Conservation (phyloP, 768 basidiomycete genomes). For the Tremella mesenterica region DNA sequence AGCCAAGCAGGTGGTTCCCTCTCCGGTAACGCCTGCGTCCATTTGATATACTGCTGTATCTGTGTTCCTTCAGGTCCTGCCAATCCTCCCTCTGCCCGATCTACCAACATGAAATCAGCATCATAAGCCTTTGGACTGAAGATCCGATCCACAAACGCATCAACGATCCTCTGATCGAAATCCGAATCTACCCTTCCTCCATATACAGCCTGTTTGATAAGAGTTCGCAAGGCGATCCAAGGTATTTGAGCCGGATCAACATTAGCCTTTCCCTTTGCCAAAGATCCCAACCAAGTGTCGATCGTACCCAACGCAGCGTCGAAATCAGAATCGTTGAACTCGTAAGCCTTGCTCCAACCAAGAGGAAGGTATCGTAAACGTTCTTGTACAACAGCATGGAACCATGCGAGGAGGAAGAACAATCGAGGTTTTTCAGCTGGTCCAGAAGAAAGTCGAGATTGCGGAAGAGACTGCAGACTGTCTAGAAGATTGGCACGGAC, state of each 20-base stretch:
- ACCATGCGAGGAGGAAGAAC: conserved; percentile 96
- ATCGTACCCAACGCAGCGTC: conserved; percentile 84
- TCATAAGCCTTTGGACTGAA: conserved; percentile 87
- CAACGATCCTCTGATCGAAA: conserved; percentile 84
- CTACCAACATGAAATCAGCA: conserved; percentile 81
- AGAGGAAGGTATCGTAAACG: conserved; percentile 90
- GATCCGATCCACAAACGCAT: conserved; percentile 82
- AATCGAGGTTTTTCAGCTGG: conserved; percentile 86
- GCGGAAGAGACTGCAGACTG: conserved; percentile 65
- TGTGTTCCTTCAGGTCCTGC: conserved; percentile 82
- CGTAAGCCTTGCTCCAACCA: conserved; percentile 94
- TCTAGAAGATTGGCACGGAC: conserved; percentile 93
- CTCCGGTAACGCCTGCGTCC: conserved; percentile 83
- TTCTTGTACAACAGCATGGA: conserved; percentile 96
- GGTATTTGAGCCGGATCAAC: conserved; percentile 86
- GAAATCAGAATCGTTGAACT: conserved; percentile 99
- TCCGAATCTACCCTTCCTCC: conserved; percentile 90
- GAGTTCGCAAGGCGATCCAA: conserved; percentile 85
- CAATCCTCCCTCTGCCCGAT: conserved; percentile 41
- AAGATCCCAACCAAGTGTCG: conserved; percentile 72
- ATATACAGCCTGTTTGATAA: conserved; percentile 94
- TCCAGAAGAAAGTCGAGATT: conserved; percentile 63
- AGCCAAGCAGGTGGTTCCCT: conserved; percentile 92
- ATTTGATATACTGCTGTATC: conserved; percentile 78
- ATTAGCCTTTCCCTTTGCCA: conserved; percentile 81